Conservation (phyloP, 371 early-diverging fungal genomes). For the Lichtheimia corymbifera region DNA sequence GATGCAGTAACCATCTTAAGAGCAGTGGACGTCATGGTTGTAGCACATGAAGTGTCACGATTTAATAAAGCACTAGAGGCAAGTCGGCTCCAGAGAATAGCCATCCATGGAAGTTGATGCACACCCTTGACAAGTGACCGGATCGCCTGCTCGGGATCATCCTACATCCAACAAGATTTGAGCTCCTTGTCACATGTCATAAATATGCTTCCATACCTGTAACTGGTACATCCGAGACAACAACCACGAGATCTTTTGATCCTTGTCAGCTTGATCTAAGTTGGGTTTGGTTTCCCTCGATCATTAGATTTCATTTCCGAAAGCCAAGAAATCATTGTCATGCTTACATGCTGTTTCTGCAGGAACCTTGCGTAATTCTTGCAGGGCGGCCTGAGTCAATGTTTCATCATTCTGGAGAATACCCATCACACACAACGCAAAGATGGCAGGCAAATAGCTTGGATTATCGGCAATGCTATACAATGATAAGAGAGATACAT, state of each 20-base stretch:
- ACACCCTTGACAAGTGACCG: conserved; percentile 36
- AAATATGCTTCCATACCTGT: conserved; percentile 25
- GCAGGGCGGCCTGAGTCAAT: conserved; percentile 73
- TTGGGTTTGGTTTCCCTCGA: not conserved
- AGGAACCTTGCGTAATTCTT: conserved; percentile 70
- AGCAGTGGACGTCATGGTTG: conserved; percentile 28
- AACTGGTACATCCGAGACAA: conserved; percentile 37
- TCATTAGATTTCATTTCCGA: no score
- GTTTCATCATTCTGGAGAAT: conserved; percentile 72
- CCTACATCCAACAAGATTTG: conserved; percentile 16
- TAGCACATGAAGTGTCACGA: conserved; percentile 13
- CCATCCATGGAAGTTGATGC: conserved; percentile 42
- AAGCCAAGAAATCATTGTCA: not conserved
- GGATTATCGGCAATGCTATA: conserved; percentile 56
- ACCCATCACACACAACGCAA: conserved; percentile 79
- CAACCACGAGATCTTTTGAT: conserved; percentile 37
- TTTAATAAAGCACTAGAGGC: conserved; percentile 22
- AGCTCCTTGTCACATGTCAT: not conserved
- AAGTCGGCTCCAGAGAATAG: conserved; percentile 36
- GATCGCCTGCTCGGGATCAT: conserved; percentile 23
- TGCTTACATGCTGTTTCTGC: conserved; percentile 47
- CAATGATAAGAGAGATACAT: not conserved
- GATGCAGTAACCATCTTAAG: conserved; percentile 24
- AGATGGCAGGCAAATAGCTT: conserved; percentile 68
- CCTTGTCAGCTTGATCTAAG: conserved; percentile 37